Base-by-base conservation (phyloP, 2,329 filamentous ascomycete species). In the Byssochlamys sp. region DNA sequence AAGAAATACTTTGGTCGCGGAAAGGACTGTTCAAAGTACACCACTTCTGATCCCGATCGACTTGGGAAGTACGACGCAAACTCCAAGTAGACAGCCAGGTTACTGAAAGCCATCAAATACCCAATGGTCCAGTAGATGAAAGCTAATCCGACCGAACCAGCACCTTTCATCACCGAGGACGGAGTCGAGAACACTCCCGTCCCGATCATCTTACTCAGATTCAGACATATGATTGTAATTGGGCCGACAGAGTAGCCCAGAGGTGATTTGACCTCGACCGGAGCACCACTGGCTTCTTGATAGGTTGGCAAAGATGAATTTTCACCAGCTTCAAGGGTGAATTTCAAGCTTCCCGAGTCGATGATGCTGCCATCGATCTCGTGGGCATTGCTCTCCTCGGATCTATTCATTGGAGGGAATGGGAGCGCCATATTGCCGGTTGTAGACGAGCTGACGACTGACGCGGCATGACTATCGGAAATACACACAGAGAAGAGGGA, bases 1-100 rank as follows among this genome's bases (percentile, higher is more conserved):
- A 88, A 82, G 59, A 88, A 78, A 65, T 83, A 85, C 56, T 77
- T 80, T 0, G 85, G 86, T 1, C 83, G 77, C 0, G 84, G 84
- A 60, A 81, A 89, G 0, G 84, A 82, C 64, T 88, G 85, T 62
- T 88, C 85, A 0, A 88, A 77, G 62, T 87, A 88, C 0, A 86
- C 85, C 0, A 86, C 84, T 63, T 88, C 84, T 0, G 80, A 80
- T 0, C 85, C 85, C 1, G 82, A 86, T 6, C 85, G 80, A 64
- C 81, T 87, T 0, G 85, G 84, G 58, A 88, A 88, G 60, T 84
- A 87, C 0, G 82, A 77, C 0, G 84, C 80, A 12, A 82, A 80
- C 64, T 88, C 85, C 7, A 87, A 79, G 57, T 87, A 87, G 0
- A 85, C 79, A 0, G 77, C 73, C 2, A 86, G 76, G 1, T 79